These are phyloP conservation scores for Avena insularis DNA, from an alignment of 176 grass and related monocot species.

Conservation along the genomic window DNA sequence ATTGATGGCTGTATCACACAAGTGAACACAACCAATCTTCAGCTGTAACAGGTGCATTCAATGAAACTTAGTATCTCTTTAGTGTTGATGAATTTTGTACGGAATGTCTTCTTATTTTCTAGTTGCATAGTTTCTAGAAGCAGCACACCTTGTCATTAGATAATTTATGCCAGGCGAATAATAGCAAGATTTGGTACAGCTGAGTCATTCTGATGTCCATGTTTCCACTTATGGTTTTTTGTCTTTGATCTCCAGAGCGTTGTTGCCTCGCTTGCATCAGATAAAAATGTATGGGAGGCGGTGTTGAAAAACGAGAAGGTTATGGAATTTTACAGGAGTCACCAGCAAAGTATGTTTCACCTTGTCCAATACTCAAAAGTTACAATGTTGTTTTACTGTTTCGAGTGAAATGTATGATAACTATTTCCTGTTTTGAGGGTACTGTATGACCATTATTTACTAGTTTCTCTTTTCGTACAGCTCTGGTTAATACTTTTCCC, in stretches of 20 bases:
- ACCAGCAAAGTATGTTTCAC: constrained; percentile 61
- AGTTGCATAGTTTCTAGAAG: background rate
- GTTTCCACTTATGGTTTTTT: constrained; percentile 9
- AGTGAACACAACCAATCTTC: constrained; percentile 22
- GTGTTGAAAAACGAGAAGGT: constrained; percentile 86
- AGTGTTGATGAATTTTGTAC: background rate
- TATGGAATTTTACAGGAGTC: constrained; percentile 75
- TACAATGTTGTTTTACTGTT: background rate
- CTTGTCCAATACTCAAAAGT: background rate
- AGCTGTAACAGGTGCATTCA: background rate
- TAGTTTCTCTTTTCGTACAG: constrained; percentile 33
- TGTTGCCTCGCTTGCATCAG: constrained; percentile 80
- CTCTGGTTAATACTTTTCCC: constrained; percentile 48
- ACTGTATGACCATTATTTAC: background rate
- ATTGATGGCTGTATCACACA: constrained; percentile 2
- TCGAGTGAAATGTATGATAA: background rate
- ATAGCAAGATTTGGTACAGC: background rate
- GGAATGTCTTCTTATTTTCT: background rate
- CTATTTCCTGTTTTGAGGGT: background rate
- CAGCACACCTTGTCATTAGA: background rate
- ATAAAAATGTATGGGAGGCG: constrained; percentile 82
- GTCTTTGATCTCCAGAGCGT: constrained; percentile 58
- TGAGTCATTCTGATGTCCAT: background rate
- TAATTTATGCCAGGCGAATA: background rate
- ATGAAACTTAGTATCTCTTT: background rate